phyloP scores from a whole-genome alignment of 1,139 yeast genomes.

The Casaregolazyma suthepensis region DNA sequence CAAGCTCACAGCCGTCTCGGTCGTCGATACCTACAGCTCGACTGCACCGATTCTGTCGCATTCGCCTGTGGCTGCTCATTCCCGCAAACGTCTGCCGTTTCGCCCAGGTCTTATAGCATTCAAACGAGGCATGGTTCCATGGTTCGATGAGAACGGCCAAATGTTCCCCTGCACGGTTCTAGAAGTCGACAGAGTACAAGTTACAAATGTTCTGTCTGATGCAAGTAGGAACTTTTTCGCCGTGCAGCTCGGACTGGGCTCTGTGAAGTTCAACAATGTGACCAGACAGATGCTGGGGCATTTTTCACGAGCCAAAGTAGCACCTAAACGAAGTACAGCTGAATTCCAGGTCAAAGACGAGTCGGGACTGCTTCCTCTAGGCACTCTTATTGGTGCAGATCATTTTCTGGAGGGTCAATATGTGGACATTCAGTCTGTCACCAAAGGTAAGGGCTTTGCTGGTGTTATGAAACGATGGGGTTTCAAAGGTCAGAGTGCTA shows the following conservation, averaged over 20 bases:
- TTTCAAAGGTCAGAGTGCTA: conserved; percentile 83
- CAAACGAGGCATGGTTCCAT: conserved; percentile 88
- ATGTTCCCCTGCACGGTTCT: conserved; percentile 70
- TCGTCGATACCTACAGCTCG: conserved; percentile 27
- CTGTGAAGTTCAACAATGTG: conserved; percentile 56
- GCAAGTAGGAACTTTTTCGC: conserved; percentile 75
- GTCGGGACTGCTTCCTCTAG: conserved; percentile 64
- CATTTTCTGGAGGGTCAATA: conserved; percentile 78
- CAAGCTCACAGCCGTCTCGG: conserved; percentile 31
- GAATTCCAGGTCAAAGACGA: conserved; percentile 75
- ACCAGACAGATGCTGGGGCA: conserved; percentile 67
- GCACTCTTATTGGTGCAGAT: conserved; percentile 74
- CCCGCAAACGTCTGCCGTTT: conserved; percentile 58
- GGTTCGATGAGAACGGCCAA: conserved; percentile 64
- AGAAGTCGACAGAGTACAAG: conserved; percentile 86
- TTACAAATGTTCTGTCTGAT: conserved; percentile 60
- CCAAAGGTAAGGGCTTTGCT: conserved; percentile 95
- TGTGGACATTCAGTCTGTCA: conserved; percentile 70
- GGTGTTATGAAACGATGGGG: conserved; percentile 98
- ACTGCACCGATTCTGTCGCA: conserved; percentile 31
- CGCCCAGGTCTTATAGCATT: conserved; percentile 82
- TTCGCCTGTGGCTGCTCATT: conserved; percentile 34
- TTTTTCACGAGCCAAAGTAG: conserved; percentile 70
- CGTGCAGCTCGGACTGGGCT: conserved; percentile 83
- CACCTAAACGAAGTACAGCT: conserved; percentile 69